phyloP scores from a whole-genome alignment of 2,329 filamentous ascomycete species.

The Fusarium sp. region DNA sequence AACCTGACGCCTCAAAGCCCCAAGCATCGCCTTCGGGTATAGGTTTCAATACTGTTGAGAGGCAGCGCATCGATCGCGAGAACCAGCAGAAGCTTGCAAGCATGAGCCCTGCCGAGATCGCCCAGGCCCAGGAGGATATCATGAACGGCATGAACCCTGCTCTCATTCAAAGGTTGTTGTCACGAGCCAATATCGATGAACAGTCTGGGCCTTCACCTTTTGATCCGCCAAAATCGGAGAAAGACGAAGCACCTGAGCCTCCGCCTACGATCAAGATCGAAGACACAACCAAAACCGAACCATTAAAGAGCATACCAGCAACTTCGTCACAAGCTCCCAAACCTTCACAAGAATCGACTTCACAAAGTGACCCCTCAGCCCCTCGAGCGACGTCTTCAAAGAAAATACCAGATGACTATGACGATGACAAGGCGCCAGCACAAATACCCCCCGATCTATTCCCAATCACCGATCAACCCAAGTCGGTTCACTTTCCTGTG shows the following conservation, averaged over 20 bases:
- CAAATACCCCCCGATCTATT: slow-evolving; percentile 57
- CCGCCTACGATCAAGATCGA: slow-evolving; percentile 52
- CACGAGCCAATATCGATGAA: slow-evolving; percentile 80
- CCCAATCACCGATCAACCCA: slow-evolving; percentile 53
- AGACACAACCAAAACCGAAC: slow-evolving; percentile 40
- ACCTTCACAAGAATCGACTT: not conserved
- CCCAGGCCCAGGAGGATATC: slow-evolving; percentile 82
- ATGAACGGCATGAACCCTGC: slow-evolving; percentile 79
- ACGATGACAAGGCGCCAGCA: slow-evolving; percentile 57
- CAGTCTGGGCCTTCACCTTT: slow-evolving; percentile 56
- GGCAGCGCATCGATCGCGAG: slow-evolving; percentile 80
- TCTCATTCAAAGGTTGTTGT: slow-evolving; percentile 80
- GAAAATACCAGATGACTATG: slow-evolving; percentile 49
- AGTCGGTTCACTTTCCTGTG: slow-evolving; percentile 72
- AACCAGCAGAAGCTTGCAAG: slow-evolving; percentile 77
- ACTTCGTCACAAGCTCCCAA: not conserved
- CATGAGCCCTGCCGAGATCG: slow-evolving; percentile 87
- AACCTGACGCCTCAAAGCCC: not conserved
- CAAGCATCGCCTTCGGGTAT: not conserved
- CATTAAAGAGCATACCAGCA: not conserved
- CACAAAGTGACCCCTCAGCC: not conserved
- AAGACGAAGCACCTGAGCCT: slow-evolving; percentile 8
- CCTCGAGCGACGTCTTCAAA: slow-evolving; percentile 28
- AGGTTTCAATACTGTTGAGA: slow-evolving; percentile 66
- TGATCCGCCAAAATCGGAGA: slow-evolving; percentile 47